Evolutionary conservation across 2,329 filamentous ascomycete species (phyloP), one percentile per base, ranked within the genome.

Genomic region (Pseudogymnoascus sp.): DNA sequence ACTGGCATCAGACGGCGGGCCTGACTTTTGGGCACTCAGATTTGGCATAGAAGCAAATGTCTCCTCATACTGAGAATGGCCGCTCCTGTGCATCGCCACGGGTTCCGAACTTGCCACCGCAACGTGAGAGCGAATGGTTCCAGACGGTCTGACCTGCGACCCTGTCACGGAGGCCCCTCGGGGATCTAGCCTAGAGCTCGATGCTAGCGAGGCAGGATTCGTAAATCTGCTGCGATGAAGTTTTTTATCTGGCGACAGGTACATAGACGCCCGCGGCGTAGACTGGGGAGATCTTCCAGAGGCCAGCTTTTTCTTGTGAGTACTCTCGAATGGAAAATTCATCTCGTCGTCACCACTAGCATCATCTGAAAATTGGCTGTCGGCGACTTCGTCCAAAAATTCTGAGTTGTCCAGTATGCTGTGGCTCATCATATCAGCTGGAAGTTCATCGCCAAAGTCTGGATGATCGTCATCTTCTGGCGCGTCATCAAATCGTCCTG

Each of bases 191-290:
- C 48, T 55, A 4, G 29, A 55, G 9, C 48, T 55, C 9, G 48
- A 33, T n/a, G 48, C 48, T 7, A 55, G 29, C 15, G 48, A 55
- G 5, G 48, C 48, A 33, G 48, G 48, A 8, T 55, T 55, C n/a
- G 48, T 55, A 55, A 55, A 55, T 55, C 48, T 55, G 48, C 48
- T 55, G 13, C 29, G 18, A 35, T 55, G 48, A 55, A 33, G 48
- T 2, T 5, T 7, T 8, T 55, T 35, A 5, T 55, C 45, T 5
- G 60, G 29, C 3, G 64, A 60, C 31, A 71, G 15, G 18, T 68
- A 65, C 52, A 79, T 68, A 2, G 79, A 82, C 3, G 82, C 83
- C 42, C 81, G 77, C 1, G 84, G 84, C 0, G 83, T 87, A 5
- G 80, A 77, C 4, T 72, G 61, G 2, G 74, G 67, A 6, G 76